These are phyloP conservation scores for Thraustochytrium sp. DNA, from an alignment of 352 stramenopile species.

Conservation along the genomic window DNA sequence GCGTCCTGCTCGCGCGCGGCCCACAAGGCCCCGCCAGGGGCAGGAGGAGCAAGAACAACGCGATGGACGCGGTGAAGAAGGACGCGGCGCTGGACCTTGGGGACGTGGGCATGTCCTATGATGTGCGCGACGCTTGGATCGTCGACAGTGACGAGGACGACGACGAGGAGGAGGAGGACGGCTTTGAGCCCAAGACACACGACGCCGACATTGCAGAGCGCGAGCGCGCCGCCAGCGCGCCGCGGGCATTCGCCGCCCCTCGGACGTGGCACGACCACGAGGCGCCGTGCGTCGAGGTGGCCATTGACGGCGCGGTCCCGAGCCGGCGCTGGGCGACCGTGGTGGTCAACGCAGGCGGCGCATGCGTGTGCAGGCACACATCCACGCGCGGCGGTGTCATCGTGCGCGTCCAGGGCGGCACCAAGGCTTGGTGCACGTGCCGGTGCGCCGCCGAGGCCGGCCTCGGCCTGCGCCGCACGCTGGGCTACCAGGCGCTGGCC, in stretches of 20 bases:
- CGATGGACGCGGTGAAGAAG: no score
- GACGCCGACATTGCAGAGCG: no score
- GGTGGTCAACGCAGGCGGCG: not conserved
- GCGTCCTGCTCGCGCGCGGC: not conserved
- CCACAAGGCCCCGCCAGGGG: not conserved
- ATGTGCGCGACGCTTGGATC: no score
- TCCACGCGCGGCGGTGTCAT: not conserved
- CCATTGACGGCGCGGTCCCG: not conserved
- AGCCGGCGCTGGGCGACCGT: not conserved
- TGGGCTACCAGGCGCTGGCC: not conserved
- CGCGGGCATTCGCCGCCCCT: not conserved
- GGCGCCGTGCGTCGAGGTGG: not conserved
- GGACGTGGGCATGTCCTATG: no score
- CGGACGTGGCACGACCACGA: not conserved
- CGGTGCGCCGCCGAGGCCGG: not conserved
- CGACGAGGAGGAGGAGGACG: not conserved
- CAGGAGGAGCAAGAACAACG: not conserved
- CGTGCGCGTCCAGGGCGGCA: not conserved
- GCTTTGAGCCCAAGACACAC: not conserved
- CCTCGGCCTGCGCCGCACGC: not conserved
- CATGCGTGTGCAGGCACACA: not conserved
- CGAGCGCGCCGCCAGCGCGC: no score
- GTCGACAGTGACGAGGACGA: not conserved
- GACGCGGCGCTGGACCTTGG: no score
- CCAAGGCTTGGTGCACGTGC: not conserved